phyloP scores from a whole-genome alignment of 2,329 filamentous ascomycete species.

The Neofusicoccum sp. region DNA sequence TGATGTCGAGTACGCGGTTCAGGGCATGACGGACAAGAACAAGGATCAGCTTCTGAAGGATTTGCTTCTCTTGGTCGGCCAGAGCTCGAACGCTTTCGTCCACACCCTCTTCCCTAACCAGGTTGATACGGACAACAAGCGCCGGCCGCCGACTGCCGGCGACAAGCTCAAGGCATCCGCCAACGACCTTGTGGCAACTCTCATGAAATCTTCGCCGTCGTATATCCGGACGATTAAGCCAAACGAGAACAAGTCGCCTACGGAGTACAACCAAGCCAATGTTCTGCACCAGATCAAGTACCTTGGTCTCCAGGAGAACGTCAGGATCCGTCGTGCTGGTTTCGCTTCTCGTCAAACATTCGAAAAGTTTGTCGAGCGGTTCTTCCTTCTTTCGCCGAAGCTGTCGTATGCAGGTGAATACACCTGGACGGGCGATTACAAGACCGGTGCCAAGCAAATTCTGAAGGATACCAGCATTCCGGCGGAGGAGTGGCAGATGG shows the following conservation, averaged over 20 bases:
- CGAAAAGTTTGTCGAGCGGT: constrained; percentile 96
- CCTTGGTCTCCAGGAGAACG: constrained; percentile 97
- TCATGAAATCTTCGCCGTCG: constrained; percentile 96
- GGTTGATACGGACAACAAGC: constrained; percentile 93
- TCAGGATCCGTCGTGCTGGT: constrained; percentile 90
- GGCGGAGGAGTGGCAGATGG: constrained; percentile 93
- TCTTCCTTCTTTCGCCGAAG: constrained; percentile 90
- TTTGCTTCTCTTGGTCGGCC: constrained; percentile 78
- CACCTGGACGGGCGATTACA: constrained; percentile 86
- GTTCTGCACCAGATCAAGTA: constrained; percentile 99
- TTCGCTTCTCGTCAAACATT: constrained; percentile 97
- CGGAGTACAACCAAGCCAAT: constrained; percentile 87
- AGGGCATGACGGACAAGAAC: constrained; percentile 99
- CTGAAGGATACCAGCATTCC: constrained; percentile 96
- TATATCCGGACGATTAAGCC: constrained; percentile 99
- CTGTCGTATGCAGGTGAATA: constrained; percentile 97
- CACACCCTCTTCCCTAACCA: constrained; percentile 88
- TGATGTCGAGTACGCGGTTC: constrained; percentile 90
- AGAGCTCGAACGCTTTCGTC: constrained; percentile 80
- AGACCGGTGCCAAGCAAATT: constrained; percentile 86
- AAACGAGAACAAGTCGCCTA: constrained; percentile 96
- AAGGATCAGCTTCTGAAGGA: constrained; percentile 97
- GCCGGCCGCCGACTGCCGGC: constrained; percentile 88
- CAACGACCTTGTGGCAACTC: constrained; percentile 87
- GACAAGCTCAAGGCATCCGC: constrained; percentile 95